Evolutionary conservation across 495 filamentous ascomycete species (phyloP).

Genomic region (Thermochaetoides thermophila): DNA sequence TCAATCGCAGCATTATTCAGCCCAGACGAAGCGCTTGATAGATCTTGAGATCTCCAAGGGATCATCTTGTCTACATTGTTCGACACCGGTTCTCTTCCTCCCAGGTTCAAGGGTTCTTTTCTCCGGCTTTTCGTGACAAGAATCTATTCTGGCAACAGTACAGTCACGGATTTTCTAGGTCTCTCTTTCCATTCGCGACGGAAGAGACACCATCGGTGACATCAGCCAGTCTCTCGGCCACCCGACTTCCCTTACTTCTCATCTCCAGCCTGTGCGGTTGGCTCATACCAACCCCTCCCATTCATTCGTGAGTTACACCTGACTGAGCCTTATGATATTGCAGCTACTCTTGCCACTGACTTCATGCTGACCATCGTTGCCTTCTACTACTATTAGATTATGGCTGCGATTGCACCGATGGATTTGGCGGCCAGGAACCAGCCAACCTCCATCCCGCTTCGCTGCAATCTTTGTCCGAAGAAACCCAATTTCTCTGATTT

Average conservation of each 20-base stretch:
- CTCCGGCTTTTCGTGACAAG: too few relatives aligned
- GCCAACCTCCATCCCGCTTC: conserved; percentile 37
- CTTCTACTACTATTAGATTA: conserved; percentile 9
- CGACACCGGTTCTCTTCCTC: too few relatives aligned
- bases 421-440: conserved; percentile 10
- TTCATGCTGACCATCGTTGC: conserved; percentile 12
- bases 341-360: not conserved
- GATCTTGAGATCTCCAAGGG: too few relatives aligned
- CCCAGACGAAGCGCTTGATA: too few relatives aligned
- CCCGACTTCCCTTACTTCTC: not conserved
- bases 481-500: conserved; percentile 69
- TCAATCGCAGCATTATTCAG: too few relatives aligned
- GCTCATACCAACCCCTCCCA: not conserved
- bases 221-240: not conserved
- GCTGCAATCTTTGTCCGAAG: conserved; percentile 68
- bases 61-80: too few relatives aligned
- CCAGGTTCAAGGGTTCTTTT: too few relatives aligned
- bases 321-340: conserved; percentile 2
- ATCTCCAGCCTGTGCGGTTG: conserved; percentile 10
- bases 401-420: conserved; percentile 23
- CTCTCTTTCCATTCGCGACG: conserved; percentile 8
- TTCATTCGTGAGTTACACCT: conserved; percentile 11
- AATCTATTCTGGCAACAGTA: too few relatives aligned
- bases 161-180: too few relatives aligned
- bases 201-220: not conserved